Base-by-base conservation (phyloP, 1,284 basidiomycete genomes). In the Microbotryum lychnidis-dioicae region DNA sequence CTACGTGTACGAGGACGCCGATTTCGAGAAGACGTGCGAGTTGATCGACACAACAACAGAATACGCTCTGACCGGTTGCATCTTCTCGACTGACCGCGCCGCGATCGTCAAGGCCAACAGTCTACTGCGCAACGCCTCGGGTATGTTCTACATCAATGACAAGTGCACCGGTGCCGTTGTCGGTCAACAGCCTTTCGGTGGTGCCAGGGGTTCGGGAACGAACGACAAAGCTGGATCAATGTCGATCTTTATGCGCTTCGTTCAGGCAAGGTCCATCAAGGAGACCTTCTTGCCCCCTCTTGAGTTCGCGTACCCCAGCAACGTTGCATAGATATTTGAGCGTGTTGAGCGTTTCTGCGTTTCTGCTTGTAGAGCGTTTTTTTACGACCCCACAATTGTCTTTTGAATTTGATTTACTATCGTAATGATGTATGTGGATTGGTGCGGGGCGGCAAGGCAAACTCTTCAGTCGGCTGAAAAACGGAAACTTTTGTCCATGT, bases 141-240 rank as follows among this genome's bases (percentile, higher is more conserved):
- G 78, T 48, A 79, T 96, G 77, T 85, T 92, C 61, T 96, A 96
- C 80, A 90, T 91, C 79, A 74, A 76, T 70, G 72, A 74, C 69
- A 77, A 77, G 70, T 94, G 89, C 77, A 97, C 94, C 0, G 94
- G 94, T 62, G 94, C 94, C 29, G 88, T 91, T 53, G 90, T 96
- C 31, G 91, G 89, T 7, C 92, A 97, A 76, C 94, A 98, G 77
- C 92, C 94, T 7, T 98, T 98, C 75, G 94, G 94, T 59, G 96
- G 94, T 60, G 90, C 85, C 7, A 84, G 94, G 52, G 90, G 83
- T 25, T 91, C 87, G 71, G 94, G 94, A 31, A 97, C 94, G 65
- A 97, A 97, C 79, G 94, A 97, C 77, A 97, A 97, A 80, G 89
- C 91, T 2, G 94, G 93, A 20, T 91, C 87, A 68, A 86, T 92